Percentiles rank a stretch among this genome's conserved stretches.
phyloP scores from a whole-genome alignment of 2,329 filamentous ascomycete genomes.

The Alternaria gaisen region DNA sequence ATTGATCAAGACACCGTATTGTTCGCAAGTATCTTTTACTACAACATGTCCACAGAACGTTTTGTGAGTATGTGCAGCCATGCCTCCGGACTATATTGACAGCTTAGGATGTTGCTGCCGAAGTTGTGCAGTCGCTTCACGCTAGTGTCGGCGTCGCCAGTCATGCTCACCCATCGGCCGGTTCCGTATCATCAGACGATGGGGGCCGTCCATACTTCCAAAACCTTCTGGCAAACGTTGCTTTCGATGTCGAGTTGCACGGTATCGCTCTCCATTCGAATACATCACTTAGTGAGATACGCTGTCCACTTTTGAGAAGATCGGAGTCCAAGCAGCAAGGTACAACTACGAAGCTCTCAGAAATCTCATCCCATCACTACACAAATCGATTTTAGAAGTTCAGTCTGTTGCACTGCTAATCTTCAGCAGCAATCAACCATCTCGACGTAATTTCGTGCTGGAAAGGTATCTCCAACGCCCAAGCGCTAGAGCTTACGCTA shows the following conservation, averaged over 20 bases:
- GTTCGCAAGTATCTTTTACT: constrained; percentile 13
- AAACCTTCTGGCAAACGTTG: constrained; percentile 15
- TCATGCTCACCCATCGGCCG: constrained; percentile 30
- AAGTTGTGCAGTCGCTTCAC: neutral
- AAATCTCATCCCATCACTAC: neutral
- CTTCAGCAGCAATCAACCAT: constrained; percentile 30
- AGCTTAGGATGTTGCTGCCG: neutral
- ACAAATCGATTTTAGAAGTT: neutral
- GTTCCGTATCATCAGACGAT: neutral
- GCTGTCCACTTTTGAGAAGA: constrained; percentile 38
- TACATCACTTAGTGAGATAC: constrained; percentile 22
- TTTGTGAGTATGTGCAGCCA: constrained; percentile 2
- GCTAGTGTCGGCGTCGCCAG: neutral
- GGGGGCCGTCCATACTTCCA: constrained; percentile 6
- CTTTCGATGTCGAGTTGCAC: constrained; percentile 26
- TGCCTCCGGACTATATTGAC: neutral
- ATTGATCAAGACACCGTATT: constrained; percentile 10
- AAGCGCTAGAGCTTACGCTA: constrained; percentile 40
- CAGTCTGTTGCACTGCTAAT: neutral
- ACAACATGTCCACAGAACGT: constrained; percentile 8
- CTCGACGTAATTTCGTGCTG: constrained; percentile 49
- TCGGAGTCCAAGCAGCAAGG: constrained; percentile 20
- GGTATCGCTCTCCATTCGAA: constrained; percentile 25
- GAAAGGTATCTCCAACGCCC: constrained; percentile 42
- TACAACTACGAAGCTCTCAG: constrained; percentile 8